phyloP scores from a whole-genome alignment of 805 yeast genomes.

The Barnettozyma siamensis region DNA sequence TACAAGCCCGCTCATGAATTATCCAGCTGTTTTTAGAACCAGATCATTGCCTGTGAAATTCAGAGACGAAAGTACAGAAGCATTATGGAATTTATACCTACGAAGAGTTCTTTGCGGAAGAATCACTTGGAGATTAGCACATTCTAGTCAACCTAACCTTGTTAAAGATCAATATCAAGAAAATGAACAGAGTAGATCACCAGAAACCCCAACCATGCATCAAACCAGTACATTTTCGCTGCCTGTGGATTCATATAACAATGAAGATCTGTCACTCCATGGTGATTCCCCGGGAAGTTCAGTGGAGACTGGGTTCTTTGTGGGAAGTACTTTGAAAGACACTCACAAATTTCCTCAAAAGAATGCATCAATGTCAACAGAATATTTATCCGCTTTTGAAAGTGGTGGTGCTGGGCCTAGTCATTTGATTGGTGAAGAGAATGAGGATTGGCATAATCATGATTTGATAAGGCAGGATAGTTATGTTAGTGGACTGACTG shows the following conservation, averaged over 20 bases:
- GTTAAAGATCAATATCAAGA: conserved; percentile 4
- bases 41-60: conserved; percentile 19
- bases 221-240: neutral
- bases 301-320: conserved; percentile 22
- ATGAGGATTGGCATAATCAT: no score
- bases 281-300: conserved; percentile 10
- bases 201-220: neutral
- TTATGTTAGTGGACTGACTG: conserved; percentile 3
- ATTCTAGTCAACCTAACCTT: conserved; percentile 6
- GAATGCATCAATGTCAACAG: conserved; percentile 2
- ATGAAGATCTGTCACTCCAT: no score
- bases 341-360: conserved; percentile 3
- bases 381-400: neutral
- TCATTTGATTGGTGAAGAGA: neutral
- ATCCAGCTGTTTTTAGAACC: conserved; percentile 12
- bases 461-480: neutral
- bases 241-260: no score
- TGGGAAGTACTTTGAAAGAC: conserved; percentile 9
- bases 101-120: conserved; percentile 28
- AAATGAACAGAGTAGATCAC: conserved; percentile 4
- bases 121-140: conserved; percentile 26
- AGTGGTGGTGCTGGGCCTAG: no score
- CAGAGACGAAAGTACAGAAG: conserved; percentile 13
- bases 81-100: conserved; percentile 30
- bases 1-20: conserved; percentile 11